Evolutionary conservation across 441 rosid species (phyloP).

Genomic region (Gossypium gossypioides): DNA sequence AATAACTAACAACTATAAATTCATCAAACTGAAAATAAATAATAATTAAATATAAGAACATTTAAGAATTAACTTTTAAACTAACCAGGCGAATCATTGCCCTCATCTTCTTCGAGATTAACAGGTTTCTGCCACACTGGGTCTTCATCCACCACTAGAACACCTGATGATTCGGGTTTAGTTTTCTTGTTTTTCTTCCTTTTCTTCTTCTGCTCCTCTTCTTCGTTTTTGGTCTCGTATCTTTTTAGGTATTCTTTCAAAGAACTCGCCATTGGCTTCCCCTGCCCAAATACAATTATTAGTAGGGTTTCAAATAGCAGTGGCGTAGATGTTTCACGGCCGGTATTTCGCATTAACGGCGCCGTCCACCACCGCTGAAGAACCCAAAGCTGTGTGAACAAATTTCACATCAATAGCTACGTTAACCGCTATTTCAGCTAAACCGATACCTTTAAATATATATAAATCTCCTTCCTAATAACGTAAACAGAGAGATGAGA

Average conservation of each 20-base stretch:
- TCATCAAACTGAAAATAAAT: background rate
- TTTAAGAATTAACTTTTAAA: background rate
- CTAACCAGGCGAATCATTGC: slow-evolving; percentile 56
- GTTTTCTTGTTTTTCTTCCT: slow-evolving; percentile 42
- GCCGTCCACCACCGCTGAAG: background rate
- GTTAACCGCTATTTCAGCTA: too few species aligned
- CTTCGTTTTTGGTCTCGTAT: slow-evolving; percentile 40
- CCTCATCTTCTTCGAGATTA: slow-evolving; percentile 45
- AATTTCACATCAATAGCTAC: background rate
- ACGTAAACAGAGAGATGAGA: background rate
- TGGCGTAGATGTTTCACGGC: background rate
- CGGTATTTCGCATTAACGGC: background rate
- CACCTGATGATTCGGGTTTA: slow-evolving; percentile 34
- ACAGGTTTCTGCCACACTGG: slow-evolving; percentile 85
- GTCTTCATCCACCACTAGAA: slow-evolving; percentile 72
- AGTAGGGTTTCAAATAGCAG: background rate
- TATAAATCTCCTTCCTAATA: too few species aligned
- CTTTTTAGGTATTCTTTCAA: slow-evolving; percentile 71
- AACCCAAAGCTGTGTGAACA: background rate
- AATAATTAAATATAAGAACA: background rate
- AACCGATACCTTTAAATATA: too few species aligned
- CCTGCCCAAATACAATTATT: slow-evolving; percentile 13
- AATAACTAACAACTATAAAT: background rate
- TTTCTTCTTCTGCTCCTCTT: slow-evolving; percentile 36
- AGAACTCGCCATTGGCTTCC: slow-evolving; percentile 28